phyloP scores from a whole-genome alignment of 1,284 basidiomycete genomes.

The Trichosporon sp. region DNA sequence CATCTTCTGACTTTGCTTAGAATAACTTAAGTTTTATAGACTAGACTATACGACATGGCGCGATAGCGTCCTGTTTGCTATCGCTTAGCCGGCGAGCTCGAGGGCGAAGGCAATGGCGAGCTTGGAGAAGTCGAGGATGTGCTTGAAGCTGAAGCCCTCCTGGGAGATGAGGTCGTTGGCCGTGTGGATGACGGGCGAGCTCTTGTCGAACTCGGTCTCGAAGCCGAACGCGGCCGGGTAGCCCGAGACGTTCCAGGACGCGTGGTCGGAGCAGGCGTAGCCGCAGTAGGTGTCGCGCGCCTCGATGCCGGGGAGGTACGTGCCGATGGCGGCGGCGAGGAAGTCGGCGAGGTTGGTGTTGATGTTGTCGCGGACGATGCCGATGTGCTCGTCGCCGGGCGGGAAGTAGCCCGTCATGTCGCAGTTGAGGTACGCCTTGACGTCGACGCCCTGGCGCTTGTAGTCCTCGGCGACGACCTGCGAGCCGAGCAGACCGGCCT shows the following conservation, averaged over 20 bases:
- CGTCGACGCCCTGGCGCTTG: constrained; percentile 59
- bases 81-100: constrained; percentile 55
- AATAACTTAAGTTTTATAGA: neutral
- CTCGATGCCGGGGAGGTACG: constrained; percentile 59
- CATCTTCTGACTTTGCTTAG: neutral
- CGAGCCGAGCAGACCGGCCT: constrained; percentile 87
- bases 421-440: constrained; percentile 80
- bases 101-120: constrained; percentile 77
- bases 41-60: too few species aligned
- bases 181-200: constrained; percentile 76
- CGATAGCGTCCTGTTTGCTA: neutral
- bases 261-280: constrained; percentile 85
- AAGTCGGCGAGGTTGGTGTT: constrained; percentile 66
- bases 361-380: constrained; percentile 84
- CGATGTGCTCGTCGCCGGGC: constrained; percentile 64
- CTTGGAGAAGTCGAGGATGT: constrained; percentile 69
- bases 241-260: constrained; percentile 78
- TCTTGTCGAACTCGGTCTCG: constrained; percentile 50
- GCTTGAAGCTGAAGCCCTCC: constrained; percentile 71
- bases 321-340: constrained; percentile 64
- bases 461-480: constrained; percentile 85
- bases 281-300: constrained; percentile 64
- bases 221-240: constrained; percentile 76
- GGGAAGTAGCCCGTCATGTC: constrained; percentile 59
- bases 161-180: constrained; percentile 75